Evolutionary conservation across 257 asterid genomes (phyloP).

Genomic region (Solanum infundibuliforme): DNA sequence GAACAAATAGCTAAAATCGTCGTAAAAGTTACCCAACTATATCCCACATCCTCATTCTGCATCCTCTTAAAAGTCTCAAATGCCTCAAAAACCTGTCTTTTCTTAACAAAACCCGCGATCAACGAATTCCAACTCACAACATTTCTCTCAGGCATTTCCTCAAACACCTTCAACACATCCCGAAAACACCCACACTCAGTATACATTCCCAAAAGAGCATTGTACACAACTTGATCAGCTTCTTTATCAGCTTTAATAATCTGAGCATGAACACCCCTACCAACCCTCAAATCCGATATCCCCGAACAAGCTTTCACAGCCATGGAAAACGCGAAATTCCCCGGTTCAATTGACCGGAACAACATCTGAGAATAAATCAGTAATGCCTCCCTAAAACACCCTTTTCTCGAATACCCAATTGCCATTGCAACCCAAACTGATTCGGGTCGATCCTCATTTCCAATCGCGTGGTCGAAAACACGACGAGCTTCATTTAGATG

Average conservation of each 20-base stretch:
- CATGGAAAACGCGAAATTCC: conserved; percentile 29
- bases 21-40: conserved; percentile 39
- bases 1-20: conserved; percentile 23
- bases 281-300: conserved; percentile 12
- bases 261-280: conserved; percentile 33
- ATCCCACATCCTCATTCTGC: conserved; percentile 31
- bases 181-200: conserved; percentile 26
- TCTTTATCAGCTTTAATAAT: conserved; percentile 17
- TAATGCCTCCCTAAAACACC: conserved; percentile 21
- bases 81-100: conserved; percentile 28
- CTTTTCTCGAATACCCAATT: conserved; percentile 36
- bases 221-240: conserved; percentile 43
- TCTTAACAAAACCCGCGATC: conserved; percentile 22
- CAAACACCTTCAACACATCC: conserved; percentile 28
- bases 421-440: conserved; percentile 41
- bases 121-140: conserved; percentile 37
- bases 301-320: conserved; percentile 35
- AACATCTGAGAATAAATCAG: conserved; percentile 25
- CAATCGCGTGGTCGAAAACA: conserved; percentile 17
- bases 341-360: conserved; percentile 12
- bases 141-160: conserved; percentile 40
- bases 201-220: conserved; percentile 36
- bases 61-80: conserved; percentile 29
- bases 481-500: conserved; percentile 32
- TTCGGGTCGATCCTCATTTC: conserved; percentile 15